phyloP scores from a whole-genome alignment of 768 basidiomycete genomes.

The Mycena epipterygia region DNA sequence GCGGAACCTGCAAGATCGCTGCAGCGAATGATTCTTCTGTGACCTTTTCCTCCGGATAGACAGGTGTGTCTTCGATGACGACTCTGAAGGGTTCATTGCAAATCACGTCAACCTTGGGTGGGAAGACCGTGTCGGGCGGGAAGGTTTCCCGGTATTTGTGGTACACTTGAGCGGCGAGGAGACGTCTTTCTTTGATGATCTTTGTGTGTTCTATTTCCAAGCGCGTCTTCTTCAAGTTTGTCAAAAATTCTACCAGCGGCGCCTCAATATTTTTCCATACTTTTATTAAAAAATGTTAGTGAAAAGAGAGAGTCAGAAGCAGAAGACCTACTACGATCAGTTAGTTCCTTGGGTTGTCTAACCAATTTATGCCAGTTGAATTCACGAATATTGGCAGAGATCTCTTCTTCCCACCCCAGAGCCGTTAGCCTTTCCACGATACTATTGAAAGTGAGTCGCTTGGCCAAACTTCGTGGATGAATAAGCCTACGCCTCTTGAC shows the following conservation, averaged over 20 bases:
- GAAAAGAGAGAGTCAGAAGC: not conserved
- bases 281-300: not conserved
- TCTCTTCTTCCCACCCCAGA: constrained; percentile 29
- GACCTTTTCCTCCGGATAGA: constrained; percentile 23
- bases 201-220: not conserved
- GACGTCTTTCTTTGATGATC: constrained; percentile 10
- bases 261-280: constrained; percentile 31
- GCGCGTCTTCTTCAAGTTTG: constrained; percentile 7
- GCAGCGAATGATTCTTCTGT: constrained; percentile 25
- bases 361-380: constrained; percentile 20
- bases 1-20: constrained; percentile 6
- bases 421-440: constrained; percentile 20
- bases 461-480: not conserved
- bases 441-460: constrained; percentile 3
- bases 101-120: constrained; percentile 12
- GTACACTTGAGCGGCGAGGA: constrained; percentile 14
- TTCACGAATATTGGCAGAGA: not conserved
- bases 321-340: constrained; percentile 23
- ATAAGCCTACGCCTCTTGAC: constrained; percentile 14
- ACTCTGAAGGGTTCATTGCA: constrained; percentile 22
- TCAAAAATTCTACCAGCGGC: constrained; percentile 23
- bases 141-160: not conserved
- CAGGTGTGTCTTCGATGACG: constrained; percentile 21
- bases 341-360: constrained; percentile 25
- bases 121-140: not conserved